Percentiles rank a stretch among this genome's conserved stretches.
Evolutionary conservation across 306 rosid genomes (phyloP).

Genomic region (Pterocarpus santalinus): DNA sequence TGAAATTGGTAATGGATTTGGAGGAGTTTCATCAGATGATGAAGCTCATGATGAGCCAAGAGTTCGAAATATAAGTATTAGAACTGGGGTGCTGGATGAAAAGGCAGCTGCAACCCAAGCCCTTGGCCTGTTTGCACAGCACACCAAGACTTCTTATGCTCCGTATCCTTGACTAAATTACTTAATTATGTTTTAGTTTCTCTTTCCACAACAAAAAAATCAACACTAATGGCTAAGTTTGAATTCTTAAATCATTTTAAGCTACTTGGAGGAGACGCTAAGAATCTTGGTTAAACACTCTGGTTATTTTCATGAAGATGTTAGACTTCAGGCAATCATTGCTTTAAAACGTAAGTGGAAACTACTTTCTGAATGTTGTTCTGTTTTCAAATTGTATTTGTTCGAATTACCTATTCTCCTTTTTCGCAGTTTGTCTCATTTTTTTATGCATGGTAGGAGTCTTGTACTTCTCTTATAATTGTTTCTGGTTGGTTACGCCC

Average conservation of each 20-base stretch:
- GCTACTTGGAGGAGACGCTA: slow-evolving; percentile 95
- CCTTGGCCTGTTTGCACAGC: slow-evolving; percentile 93
- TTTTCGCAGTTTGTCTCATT: slow-evolving; percentile 11
- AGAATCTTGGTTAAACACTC: slow-evolving; percentile 84
- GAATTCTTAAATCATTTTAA: slow-evolving; percentile 62
- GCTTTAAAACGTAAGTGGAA: slow-evolving; percentile 80
- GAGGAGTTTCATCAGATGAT: slow-evolving; percentile 97
- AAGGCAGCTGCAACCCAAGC: slow-evolving; percentile 99
- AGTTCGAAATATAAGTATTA: slow-evolving; percentile 90
- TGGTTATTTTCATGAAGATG: slow-evolving; percentile 96
- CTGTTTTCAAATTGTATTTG: slow-evolving; percentile 21
- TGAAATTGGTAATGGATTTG: slow-evolving; percentile 87
- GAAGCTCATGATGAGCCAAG: slow-evolving; percentile 98
- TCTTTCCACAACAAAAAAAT: slow-evolving; percentile 6
- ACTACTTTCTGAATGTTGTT: slow-evolving; percentile 28
- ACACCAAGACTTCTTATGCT: slow-evolving; percentile 81
- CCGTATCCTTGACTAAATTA: slow-evolving; percentile 74
- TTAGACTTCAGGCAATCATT: slow-evolving; percentile 94
- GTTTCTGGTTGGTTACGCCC: slow-evolving; percentile 31
- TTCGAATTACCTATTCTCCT: slow-evolving; percentile 21
- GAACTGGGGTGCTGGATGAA: slow-evolving; percentile 99
- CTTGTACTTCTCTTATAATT: slow-evolving; percentile 3
- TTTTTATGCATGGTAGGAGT: slow-evolving; percentile 27
- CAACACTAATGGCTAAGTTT: slow-evolving; percentile 29
- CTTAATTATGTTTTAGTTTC: not conserved